Percentiles rank a stretch among this genome's conserved stretches.
Conservation (phyloP, 768 basidiomycete genomes). For the Ephemerocybe angulata region DNA sequence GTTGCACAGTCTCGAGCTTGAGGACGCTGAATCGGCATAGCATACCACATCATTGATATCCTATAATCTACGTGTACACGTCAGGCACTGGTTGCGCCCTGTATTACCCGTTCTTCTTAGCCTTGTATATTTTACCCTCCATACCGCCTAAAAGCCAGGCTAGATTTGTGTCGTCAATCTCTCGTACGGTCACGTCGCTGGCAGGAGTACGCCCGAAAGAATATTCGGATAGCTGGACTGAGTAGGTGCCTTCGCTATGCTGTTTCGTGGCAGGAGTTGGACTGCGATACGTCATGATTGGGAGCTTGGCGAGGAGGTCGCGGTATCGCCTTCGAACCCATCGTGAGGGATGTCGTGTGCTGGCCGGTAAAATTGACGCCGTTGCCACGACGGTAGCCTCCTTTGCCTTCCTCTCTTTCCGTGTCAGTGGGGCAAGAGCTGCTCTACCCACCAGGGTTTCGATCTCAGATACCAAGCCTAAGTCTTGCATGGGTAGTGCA, state of each 20-base stretch:
- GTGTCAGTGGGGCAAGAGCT: conserved; percentile 26
- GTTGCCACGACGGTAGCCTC: background rate
- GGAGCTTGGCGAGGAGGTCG: conserved; percentile 55
- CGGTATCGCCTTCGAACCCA: conserved; percentile 57
- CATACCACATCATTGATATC: conserved; percentile 8
- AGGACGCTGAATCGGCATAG: conserved; percentile 35
- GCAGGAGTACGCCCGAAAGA: conserved; percentile 23
- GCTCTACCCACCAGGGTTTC: conserved; percentile 40
- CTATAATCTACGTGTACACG: background rate
- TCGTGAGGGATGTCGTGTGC: conserved; percentile 34
- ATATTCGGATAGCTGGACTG: conserved; percentile 30
- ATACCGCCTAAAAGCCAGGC: conserved; percentile 32
- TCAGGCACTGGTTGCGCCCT: background rate
- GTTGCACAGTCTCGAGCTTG: conserved; percentile 75
- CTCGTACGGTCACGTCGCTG: conserved; percentile 26
- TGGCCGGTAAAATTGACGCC: background rate
- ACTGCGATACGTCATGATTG: conserved; percentile 51
- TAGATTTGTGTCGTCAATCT: conserved; percentile 20
- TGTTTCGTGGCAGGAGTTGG: conserved; percentile 9
- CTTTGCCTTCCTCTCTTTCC: conserved; percentile 27
- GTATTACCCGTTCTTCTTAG: background rate
- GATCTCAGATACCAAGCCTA: conserved; percentile 42
- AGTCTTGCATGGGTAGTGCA: conserved; percentile 39
- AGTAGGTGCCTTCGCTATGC: conserved; percentile 18
- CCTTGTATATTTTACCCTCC: conserved; percentile 4